phyloP scores from a whole-genome alignment of 495 filamentous ascomycete genomes.

The Aspergillus baeticus region DNA sequence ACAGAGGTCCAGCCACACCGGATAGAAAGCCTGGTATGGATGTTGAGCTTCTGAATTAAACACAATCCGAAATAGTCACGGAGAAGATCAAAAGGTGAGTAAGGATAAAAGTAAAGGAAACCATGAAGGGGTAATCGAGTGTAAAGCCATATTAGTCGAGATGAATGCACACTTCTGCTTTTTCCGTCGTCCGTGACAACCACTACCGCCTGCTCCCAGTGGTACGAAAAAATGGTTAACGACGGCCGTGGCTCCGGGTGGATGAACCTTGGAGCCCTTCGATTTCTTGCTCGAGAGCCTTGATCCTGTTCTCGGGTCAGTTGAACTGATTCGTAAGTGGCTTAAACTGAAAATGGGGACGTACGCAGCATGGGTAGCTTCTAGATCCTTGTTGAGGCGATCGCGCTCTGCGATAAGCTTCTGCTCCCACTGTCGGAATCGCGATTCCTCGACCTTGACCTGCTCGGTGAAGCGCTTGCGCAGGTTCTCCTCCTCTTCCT shows the following conservation, averaged over 20 bases:
- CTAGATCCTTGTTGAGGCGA: conserved; percentile 97
- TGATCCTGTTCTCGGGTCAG: conserved; percentile 64
- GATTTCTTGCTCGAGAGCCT: conserved; percentile 88
- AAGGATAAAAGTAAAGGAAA: conserved; percentile 18
- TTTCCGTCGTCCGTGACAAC: conserved; percentile 29
- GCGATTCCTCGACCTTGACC: conserved; percentile 98
- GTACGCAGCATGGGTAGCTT: conserved; percentile 91
- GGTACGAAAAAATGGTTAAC: conserved; percentile 52
- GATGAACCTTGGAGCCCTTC: conserved; percentile 90
- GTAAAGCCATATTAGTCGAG: conserved; percentile 37
- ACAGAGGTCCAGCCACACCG: conserved; percentile 24
- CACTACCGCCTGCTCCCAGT: conserved; percentile 13
- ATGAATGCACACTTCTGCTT: conserved; percentile 30
- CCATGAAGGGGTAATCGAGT: conserved; percentile 40
- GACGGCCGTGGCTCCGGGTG: conserved; percentile 92
- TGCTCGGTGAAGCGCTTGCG: conserved; percentile 99
- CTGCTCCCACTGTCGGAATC: conserved; percentile 99
- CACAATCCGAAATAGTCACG: conserved; percentile 21
- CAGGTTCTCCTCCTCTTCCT: conserved; percentile 97
- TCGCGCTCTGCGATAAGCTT: conserved; percentile 98
- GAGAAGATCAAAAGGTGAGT: conserved; percentile 6
- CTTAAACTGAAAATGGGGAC: conserved; percentile 23
- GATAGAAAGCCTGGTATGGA: conserved; percentile 12
- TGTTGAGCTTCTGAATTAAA: conserved; percentile 19
- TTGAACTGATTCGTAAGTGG: background rate